These are phyloP conservation scores for Calcarisporium arbuscula DNA, from an alignment of 2,329 filamentous ascomycete species.

Conservation along the genomic window DNA sequence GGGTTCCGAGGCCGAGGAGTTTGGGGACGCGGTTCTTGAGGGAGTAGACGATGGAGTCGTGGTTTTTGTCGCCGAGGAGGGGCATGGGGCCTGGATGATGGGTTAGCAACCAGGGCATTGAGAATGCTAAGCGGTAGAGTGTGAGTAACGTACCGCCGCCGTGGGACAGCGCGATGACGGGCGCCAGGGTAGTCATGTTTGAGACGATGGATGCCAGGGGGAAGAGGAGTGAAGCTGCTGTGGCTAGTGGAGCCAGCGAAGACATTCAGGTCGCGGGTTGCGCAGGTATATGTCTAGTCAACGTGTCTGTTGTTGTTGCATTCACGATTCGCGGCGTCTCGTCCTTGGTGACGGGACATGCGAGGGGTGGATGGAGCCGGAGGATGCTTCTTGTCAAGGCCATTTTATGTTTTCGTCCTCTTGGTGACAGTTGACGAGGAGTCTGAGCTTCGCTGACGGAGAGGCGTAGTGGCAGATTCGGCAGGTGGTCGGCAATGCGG, in stretches of 20 bases:
- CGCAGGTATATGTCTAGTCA: too few relatives aligned
- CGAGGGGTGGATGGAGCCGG: too few relatives aligned
- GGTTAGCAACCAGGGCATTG: constrained; percentile 1
- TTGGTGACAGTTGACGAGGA: too few relatives aligned
- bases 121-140: background rate
- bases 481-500: too few relatives aligned
- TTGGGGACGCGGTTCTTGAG: constrained; percentile 47
- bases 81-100: constrained; percentile 45
- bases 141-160: constrained; percentile 33
- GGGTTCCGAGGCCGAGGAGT: constrained; percentile 47
- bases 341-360: too few relatives aligned
- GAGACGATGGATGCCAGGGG: constrained; percentile 46
- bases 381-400: too few relatives aligned
- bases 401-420: too few relatives aligned
- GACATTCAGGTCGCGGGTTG: too few relatives aligned
- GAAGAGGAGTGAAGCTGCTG: too few relatives aligned
- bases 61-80: constrained; percentile 46
- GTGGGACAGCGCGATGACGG: constrained; percentile 43
- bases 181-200: constrained; percentile 45
- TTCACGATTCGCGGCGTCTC: background rate
- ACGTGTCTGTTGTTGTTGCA: background rate
- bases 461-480: too few relatives aligned
- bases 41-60: constrained; percentile 43
- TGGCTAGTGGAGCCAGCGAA: too few relatives aligned
- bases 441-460: too few relatives aligned